Evolutionary conservation across 768 basidiomycete genomes (phyloP), one percentile per base, ranked within the genome.

Genomic region (Auricularia cornea): DNA sequence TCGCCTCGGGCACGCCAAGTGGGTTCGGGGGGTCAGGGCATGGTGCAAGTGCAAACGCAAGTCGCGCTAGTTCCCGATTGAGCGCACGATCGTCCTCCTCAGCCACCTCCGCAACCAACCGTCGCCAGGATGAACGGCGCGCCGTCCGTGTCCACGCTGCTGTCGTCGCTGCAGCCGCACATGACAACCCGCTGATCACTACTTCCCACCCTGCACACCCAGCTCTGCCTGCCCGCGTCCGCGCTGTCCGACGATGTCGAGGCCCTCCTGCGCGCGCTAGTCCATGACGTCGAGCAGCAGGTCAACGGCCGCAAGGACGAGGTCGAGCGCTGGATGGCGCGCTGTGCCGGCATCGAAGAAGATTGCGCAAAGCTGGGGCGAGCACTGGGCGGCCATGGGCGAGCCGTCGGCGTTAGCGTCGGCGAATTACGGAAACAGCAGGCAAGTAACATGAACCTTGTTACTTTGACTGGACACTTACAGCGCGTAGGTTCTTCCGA

Each of bases 221-320:
- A 91, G 70, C 88, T 96, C 18, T 92, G 91, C 33, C 80, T 95
- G 16, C 91, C 93, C 10, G 74, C 84, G 30, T 84, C 86, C 12
- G 87, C 92, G 0, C 83, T 95, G 51, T 85, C 90, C 71, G 88
- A 91, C 72, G 94, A 97, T 64, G 80, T 95, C 33, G 78, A 81
- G 60, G 74, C 81, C 6, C 81, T 96, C 6, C 88, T 93, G 69
- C 80, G 86, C 32, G 84, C 88, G 59, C 84, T 96, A 52, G 83
- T 87, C 62, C 80, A 83, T 62, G 86, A 89, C 29, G 88, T 95
- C 16, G 89, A 93, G 68, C 76, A 77, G 4, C 87, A 91, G 69
- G 85, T 96, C 48, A 79, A 87, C 16, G 71, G 79, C 20, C 78
- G 90, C 63, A 78, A 84, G 71, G 83, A 86, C 67, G 87, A 96